Conservation (phyloP, 202 grass and related monocot species). For the Zizania palustris region DNA sequence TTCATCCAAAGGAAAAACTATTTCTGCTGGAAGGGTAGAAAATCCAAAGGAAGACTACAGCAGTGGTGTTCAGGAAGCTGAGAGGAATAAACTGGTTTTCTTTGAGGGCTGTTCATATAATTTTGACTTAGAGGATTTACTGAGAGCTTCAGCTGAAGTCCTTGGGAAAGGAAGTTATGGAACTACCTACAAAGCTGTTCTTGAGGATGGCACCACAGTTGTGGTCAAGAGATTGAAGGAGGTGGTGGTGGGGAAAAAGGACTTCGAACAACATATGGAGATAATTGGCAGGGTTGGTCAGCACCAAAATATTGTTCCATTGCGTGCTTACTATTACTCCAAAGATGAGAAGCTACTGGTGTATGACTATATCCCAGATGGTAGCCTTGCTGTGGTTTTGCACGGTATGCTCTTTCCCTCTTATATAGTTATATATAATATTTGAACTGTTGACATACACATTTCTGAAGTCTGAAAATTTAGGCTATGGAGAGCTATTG, state of each 20-base stretch:
- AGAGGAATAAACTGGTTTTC: constrained; percentile 91
- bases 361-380: no score
- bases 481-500: background rate
- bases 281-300: constrained; percentile 47
- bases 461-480: constrained; percentile 23
- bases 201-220: constrained; percentile 15
- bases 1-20: constrained; percentile 67
- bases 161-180: constrained; percentile 63
- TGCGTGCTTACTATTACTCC: constrained; percentile 36
- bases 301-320: constrained; percentile 49
- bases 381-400: no score
- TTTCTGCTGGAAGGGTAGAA: constrained; percentile 63
- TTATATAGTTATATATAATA: constrained; percentile 1
- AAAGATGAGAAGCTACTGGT: no score
- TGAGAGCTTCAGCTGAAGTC: constrained; percentile 58
- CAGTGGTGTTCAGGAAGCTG: constrained; percentile 87
- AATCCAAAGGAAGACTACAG: constrained; percentile 87
- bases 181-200: constrained; percentile 56
- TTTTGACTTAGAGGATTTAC: constrained; percentile 78
- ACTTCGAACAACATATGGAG: constrained; percentile 59
- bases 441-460: background rate
- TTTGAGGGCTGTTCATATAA: constrained; percentile 85
- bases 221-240: constrained; percentile 61
- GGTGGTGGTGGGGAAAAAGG: constrained; percentile 50
- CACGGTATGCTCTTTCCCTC: constrained; percentile 15